Evolutionary conservation across 192 early-diverging fungal species (phyloP), one percentile per base, ranked within the genome.

Genomic region (Backusella macrospora): DNA sequence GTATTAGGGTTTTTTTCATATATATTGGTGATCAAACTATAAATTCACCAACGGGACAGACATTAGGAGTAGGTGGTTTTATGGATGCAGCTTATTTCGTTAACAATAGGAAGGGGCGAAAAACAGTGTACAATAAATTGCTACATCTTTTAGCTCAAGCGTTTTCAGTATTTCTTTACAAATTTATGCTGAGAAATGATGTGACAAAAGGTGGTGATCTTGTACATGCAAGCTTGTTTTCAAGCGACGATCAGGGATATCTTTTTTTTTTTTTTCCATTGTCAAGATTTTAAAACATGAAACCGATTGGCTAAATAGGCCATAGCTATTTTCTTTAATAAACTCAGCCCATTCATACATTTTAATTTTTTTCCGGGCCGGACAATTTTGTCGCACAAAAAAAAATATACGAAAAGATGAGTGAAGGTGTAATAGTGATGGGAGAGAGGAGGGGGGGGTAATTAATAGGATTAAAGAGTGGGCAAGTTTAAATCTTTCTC

Each of bases 11-110:
- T 42, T 38, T 83, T 10, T 29, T 64, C n/a, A n/a, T n/a, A n/a
- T n/a, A 3, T 75, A 72, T 37, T 47, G 70, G 70, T 16, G 78
- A 77, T 62, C 75, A 83, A 39, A 55, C 68, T 3, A 18, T 26
- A 5, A 83, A 59, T 23, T 59, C 52, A 5, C 52, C 21, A 9
- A 59, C 26, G 52, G 5, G 23, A 26, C 7, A 29, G 13, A 21
- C 21, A 59, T n/a, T 59, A 5, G 18, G 52, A 0, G 18, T 59
- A 59, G 52, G 52, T 3, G 52, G 26, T 23, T 59, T 23, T 9
- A 59, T 59, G 52, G 52, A 59, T 59, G 21, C 52, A 59, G 23
- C 52, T 4, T 23, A 59, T 26, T 1, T 59, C 10, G 2, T 3
- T 10, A 26, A 26, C 52, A 59, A 9, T 21, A 26, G 26, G 52